A percentile compares a stretch with the other conserved stretches of the same genome.
Conservation (phyloP, 2,329 filamentous ascomycete genomes). For the Torrubiella hemipterigena region DNA sequence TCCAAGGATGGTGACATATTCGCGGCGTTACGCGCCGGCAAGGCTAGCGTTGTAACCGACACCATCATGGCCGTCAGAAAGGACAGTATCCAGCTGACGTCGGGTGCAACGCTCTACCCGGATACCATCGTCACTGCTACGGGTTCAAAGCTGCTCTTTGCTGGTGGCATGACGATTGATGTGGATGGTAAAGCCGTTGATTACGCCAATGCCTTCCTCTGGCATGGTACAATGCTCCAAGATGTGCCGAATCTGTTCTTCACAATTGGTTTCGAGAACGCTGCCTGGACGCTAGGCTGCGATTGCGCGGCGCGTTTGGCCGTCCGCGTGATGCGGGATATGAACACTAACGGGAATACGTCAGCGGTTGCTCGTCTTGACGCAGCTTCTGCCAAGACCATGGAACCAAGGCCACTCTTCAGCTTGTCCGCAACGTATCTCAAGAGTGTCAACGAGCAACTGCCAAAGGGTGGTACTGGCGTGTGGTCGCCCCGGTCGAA, state of each 20-base stretch:
- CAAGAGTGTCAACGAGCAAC: background rate
- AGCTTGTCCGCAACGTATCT: constrained; percentile 3
- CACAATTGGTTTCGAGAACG: constrained; percentile 47
- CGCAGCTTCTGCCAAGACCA: no score
- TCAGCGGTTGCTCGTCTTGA: constrained; percentile 32
- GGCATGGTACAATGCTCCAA: constrained; percentile 50
- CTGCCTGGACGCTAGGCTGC: constrained; percentile 49
- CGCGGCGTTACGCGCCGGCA: constrained; percentile 22
- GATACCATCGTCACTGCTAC: constrained; percentile 57
- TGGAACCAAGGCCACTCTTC: constrained; percentile 1
- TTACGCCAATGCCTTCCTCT: constrained; percentile 34
- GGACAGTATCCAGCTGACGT: constrained; percentile 28
- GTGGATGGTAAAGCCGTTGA: constrained; percentile 37
- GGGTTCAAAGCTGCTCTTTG: constrained; percentile 43
- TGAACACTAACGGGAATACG: constrained; percentile 28
- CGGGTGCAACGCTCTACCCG: constrained; percentile 32
- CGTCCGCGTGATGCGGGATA: constrained; percentile 35
- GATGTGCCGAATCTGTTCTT: constrained; percentile 48
- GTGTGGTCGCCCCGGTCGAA: constrained; percentile 2
- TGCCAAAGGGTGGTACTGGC: constrained; percentile 4
- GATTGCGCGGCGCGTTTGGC: constrained; percentile 40
- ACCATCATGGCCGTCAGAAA: constrained; percentile 31
- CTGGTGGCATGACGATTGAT: constrained; percentile 35
- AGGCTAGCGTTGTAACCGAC: constrained; percentile 29
- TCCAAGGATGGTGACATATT: constrained; percentile 35